These are phyloP conservation scores for Fusarium mundagurra DNA, from an alignment of 2,329 filamentous ascomycete genomes.

Conservation along the genomic window DNA sequence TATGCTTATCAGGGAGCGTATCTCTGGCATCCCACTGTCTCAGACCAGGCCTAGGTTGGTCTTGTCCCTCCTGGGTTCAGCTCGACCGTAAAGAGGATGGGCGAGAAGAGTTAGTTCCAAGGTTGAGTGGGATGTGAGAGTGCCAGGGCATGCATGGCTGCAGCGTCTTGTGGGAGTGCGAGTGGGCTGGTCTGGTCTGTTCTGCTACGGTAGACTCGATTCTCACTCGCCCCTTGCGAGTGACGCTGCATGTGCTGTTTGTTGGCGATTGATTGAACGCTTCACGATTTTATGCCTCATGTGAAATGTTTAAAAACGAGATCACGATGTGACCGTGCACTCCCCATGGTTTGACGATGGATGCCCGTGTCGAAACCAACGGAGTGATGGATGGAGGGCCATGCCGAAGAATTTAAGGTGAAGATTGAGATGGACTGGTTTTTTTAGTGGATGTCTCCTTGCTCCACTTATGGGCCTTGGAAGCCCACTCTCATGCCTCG, in stretches of 20 bases:
- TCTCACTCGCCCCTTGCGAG: neutral
- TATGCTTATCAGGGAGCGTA: constrained; percentile 23
- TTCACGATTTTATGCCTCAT: constrained; percentile 26
- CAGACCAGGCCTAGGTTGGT: neutral
- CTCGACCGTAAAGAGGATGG: constrained; percentile 20
- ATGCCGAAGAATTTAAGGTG: constrained; percentile 29
- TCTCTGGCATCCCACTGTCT: constrained; percentile 15
- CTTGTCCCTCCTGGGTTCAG: constrained; percentile 6
- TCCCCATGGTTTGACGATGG: neutral
- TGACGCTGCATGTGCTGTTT: neutral
- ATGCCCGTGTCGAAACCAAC: neutral
- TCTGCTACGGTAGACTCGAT: neutral
- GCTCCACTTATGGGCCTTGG: constrained; percentile 18
- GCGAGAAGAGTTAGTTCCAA: constrained; percentile 27
- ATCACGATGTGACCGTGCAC: constrained; percentile 23
- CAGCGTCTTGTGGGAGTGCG: constrained; percentile 21
- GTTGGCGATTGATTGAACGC: neutral
- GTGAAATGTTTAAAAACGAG: constrained; percentile 9
- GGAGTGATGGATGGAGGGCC: neutral
- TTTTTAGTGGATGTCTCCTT: constrained; percentile 36
- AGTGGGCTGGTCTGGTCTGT: constrained; percentile 21
- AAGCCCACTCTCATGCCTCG: constrained; percentile 3
- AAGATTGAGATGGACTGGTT: constrained; percentile 35
- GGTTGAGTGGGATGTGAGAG: constrained; percentile 32
- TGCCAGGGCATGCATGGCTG: constrained; percentile 29